These are phyloP conservation scores for Maudiozyma turicensis DNA, from an alignment of 805 yeast genomes.

Conservation along the genomic window DNA sequence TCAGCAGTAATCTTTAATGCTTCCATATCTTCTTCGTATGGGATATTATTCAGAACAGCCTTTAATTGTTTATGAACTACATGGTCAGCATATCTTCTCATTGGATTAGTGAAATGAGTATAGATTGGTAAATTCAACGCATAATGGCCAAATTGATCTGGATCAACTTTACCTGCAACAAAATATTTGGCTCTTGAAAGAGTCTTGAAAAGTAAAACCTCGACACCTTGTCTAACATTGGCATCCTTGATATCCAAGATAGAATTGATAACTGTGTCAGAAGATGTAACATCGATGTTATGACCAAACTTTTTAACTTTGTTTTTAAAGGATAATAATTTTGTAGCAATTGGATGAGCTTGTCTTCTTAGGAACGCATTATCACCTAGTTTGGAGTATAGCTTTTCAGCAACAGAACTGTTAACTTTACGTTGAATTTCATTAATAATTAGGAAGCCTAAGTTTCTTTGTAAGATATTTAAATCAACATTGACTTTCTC, in stretches of 20 bases:
- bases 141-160: constrained; percentile 70
- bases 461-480: constrained; percentile 57
- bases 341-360: constrained; percentile 69
- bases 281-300: constrained; percentile 61
- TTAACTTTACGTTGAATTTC: constrained; percentile 79
- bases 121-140: constrained; percentile 74
- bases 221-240: constrained; percentile 59
- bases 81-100: constrained; percentile 84
- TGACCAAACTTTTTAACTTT: constrained; percentile 59
- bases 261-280: constrained; percentile 64
- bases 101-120: constrained; percentile 89
- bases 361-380: constrained; percentile 80
- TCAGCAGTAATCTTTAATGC: constrained; percentile 75
- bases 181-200: constrained; percentile 80
- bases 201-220: constrained; percentile 69
- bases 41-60: constrained; percentile 39
- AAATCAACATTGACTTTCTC: constrained; percentile 64
- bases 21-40: constrained; percentile 48
- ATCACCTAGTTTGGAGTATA: constrained; percentile 70
- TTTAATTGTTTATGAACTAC: constrained; percentile 90
- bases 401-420: constrained; percentile 71
- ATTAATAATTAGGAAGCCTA: constrained; percentile 49
- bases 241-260: constrained; percentile 55
- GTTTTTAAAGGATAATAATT: constrained; percentile 68
- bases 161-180: constrained; percentile 79